Conservation (phyloP, 306 rosid species). For the Astragalus membranaceus region DNA sequence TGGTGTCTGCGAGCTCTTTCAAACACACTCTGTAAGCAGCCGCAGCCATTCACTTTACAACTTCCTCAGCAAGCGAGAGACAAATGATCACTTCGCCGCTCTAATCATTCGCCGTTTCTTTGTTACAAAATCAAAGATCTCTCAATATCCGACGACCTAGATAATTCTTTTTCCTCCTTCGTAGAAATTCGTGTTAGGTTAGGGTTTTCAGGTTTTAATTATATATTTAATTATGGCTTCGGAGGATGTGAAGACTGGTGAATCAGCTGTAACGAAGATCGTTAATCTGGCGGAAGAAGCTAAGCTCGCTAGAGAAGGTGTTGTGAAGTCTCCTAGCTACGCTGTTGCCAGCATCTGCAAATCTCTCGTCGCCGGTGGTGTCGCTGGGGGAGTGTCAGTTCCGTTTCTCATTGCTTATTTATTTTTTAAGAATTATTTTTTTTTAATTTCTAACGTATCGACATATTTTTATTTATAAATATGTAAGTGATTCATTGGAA, state of each 20-base stretch:
- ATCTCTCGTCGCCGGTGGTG: conserved; percentile 92
- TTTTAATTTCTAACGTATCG: too few relatives aligned
- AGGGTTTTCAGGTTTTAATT: not conserved
- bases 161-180: not conserved
- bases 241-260: conserved; percentile 80
- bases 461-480: not conserved
- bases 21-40: not conserved
- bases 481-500: not conserved
- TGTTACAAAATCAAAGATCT: conserved; percentile 6
- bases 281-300: conserved; percentile 92
- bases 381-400: conserved; percentile 99
- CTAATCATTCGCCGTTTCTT: not conserved
- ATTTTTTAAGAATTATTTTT: not conserved
- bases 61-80: not conserved
- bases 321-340: conserved; percentile 65
- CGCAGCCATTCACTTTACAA: conserved; percentile 16
- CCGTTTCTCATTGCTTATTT: conserved; percentile 20
- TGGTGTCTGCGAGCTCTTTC: not conserved
- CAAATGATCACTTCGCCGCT: not conserved
- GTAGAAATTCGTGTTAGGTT: not conserved
- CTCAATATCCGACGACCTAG: conserved; percentile 12
- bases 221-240: conserved; percentile 53
- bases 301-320: conserved; percentile 87
- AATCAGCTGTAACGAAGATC: conserved; percentile 73
- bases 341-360: conserved; percentile 72